Base-by-base conservation (phyloP, 176 grass and related monocot genomes). In the Rhynchospora breviuscula region DNA sequence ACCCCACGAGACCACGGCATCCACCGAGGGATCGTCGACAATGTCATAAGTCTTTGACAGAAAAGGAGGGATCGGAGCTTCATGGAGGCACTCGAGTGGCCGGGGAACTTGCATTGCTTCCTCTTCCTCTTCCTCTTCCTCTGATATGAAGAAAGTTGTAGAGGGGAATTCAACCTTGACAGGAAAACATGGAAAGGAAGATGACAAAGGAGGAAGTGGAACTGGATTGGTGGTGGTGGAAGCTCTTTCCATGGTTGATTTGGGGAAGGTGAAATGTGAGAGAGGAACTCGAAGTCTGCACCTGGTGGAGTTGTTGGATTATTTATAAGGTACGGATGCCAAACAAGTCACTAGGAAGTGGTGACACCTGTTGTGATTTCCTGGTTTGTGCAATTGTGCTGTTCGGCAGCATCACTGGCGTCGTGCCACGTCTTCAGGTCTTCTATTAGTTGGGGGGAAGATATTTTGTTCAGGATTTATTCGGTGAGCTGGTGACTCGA, bases 31-130 rank as follows among this genome's bases (percentile, higher is more conserved):
- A 49, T 99, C 89, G 31, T 79, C 85, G 33, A 99, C 93, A 25
- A 99, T 88, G 64, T 99, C 93, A 81, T 90, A 99, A 5, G 93
- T 99, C 91, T 99, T 99, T 68, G 91, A 92, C 6, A 95, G 85
- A 88, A 99, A 99, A 5, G 93, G 93, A 43, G 91, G 88, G 67
- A 90, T 87, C 13, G 90, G 91, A 21, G 83, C 59, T 17, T 86
- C 85, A 56, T 88, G 91, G 64, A 99, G 91, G 53, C 86, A 85
- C 47, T 99, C 91, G 7, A 99, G 89, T 33, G 96, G 93, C 12
- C 79, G 59, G 33, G 86, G 49, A 11, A 8, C 15, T 7, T 78
- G 44, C 69, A 7, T 51, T 63, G 51, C 61, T 54, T 31, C 10
- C 84, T 56, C 29, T 63, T 47, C 5, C 84, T 56, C 29, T 63